phyloP scores from a whole-genome alignment of 805 yeast genomes.

The Nakazawaea ishiwadae region DNA sequence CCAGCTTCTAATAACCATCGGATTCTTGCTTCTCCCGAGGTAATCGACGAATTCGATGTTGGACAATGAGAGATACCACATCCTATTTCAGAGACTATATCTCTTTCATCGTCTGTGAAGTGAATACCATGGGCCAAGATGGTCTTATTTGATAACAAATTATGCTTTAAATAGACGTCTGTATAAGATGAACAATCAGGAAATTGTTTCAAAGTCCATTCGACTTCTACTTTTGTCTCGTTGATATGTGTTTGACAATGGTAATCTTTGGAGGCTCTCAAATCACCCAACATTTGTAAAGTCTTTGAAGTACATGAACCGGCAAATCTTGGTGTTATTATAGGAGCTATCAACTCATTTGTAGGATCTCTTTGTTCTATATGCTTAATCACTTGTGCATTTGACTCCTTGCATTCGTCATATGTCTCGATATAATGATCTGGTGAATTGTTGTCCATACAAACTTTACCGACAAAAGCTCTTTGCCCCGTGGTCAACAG shows the following conservation, averaged over 20 bases:
- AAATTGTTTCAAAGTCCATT: slow-evolving; percentile 65
- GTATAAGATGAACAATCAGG: slow-evolving; percentile 71
- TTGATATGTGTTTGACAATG: slow-evolving; percentile 90
- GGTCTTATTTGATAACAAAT: slow-evolving; percentile 59
- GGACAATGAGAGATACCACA: slow-evolving; percentile 93
- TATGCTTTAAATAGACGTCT: slow-evolving; percentile 65
- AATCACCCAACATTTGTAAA: slow-evolving; percentile 56
- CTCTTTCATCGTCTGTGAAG: slow-evolving; percentile 58
- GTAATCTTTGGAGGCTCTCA: slow-evolving; percentile 42
- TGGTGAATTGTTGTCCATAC: slow-evolving; percentile 86
- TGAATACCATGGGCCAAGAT: slow-evolving; percentile 90
- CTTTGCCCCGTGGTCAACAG: slow-evolving; percentile 71
- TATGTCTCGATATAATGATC: slow-evolving; percentile 58
- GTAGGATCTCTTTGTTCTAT: slow-evolving; percentile 49
- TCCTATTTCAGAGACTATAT: slow-evolving; percentile 44
- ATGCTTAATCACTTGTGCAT: slow-evolving; percentile 52
- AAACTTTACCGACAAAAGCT: slow-evolving; percentile 88
- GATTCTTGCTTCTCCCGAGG: slow-evolving; percentile 88
- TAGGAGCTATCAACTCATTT: slow-evolving; percentile 56
- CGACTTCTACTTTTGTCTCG: slow-evolving; percentile 73
- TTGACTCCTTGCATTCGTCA: slow-evolving; percentile 49
- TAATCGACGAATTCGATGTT: slow-evolving; percentile 78
- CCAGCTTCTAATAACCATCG: slow-evolving; percentile 59
- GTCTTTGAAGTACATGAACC: slow-evolving; percentile 73
- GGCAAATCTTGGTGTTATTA: slow-evolving; percentile 91